Conservation (phyloP, 371 early-diverging fungal species). For the Entomophthora muscae region DNA sequence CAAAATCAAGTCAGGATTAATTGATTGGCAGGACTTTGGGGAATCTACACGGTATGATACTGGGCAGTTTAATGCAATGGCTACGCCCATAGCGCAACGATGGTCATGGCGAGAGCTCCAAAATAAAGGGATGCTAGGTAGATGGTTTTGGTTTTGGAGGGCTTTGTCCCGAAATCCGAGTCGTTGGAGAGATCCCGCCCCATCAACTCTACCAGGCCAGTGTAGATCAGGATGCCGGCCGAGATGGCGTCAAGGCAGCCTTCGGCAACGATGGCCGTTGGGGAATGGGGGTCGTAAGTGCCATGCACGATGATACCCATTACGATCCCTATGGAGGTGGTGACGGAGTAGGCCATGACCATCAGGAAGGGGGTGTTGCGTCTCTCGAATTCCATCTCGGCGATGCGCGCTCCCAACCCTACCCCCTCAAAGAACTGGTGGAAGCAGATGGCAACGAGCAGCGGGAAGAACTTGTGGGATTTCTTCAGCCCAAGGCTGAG, state of each 20-base stretch:
- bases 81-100: slow-evolving; percentile 62
- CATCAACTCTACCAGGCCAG: slow-evolving; percentile 47
- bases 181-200: slow-evolving; percentile 43
- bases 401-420: slow-evolving; percentile 58
- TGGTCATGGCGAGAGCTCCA: slow-evolving; percentile 55
- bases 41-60: too few relatives aligned
- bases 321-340: slow-evolving; percentile 59
- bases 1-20: too few relatives aligned
- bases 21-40: too few relatives aligned
- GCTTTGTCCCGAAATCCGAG: slow-evolving; percentile 25
- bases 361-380: slow-evolving; percentile 19
- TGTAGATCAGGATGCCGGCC: slow-evolving; percentile 66
- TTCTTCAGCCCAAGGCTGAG: slow-evolving; percentile 50
- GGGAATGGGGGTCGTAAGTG: slow-evolving; percentile 31
- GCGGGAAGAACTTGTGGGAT: slow-evolving; percentile 37
- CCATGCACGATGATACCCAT: slow-evolving; percentile 50
- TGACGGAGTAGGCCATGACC: slow-evolving; percentile 22
- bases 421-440: slow-evolving; percentile 87
- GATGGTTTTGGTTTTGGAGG: slow-evolving; percentile 18
- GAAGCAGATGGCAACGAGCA: slow-evolving; percentile 64
- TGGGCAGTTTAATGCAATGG: too few relatives aligned
- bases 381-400: slow-evolving; percentile 22
- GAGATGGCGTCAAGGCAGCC: slow-evolving; percentile 59
- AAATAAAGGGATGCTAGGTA: slow-evolving; percentile 33
- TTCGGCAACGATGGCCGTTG: slow-evolving; percentile 33